Evolutionary conservation across 192 early-diverging fungal genomes (phyloP), one percentile per base, ranked within the genome.

Genomic region (Dissophora globulifera): DNA sequence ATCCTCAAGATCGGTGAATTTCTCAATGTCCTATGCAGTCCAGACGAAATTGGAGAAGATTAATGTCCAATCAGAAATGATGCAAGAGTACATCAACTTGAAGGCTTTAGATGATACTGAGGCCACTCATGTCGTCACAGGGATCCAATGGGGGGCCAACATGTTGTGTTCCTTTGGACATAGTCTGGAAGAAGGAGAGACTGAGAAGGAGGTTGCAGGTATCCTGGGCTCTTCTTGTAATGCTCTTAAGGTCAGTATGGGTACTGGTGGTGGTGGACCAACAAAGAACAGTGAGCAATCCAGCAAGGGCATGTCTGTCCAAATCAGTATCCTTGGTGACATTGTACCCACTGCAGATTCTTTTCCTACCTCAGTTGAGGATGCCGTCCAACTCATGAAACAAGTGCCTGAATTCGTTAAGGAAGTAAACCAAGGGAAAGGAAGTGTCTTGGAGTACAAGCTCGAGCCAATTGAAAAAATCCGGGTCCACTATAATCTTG

Each of bases 101-200:
- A 53, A 33, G 51, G 30, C 51, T 53, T 53, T 53, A 31, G 30
- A 32, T 2, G 30, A 53, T 19, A 29, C 51, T 10, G 51, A 32
- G 9, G 51, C 51, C 32, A 53, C 51, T 53, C 51, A 53, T 53
- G 51, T 53, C 3, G 51, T 53, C 51, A 53, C 51, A 9, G 51
- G 51, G 51, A 53, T 53, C 51, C 51, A 53, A 53, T 53, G 51
- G 51, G 51, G 51, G n/a, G 51, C 51, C 51, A 53, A 53, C 51
- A 53, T 53, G 51, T 29, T 53, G 30, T 53, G 51, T 32, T 32
- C 51, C 51, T 53, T 53, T 53, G 51, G 33, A 27, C 51, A 53
- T 53, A 30, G 32, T 32, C 51, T 53, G 12, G 30, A 53, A 11
- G 51, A 53, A 53, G 51, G 51, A 35, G 51, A 53, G 51, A 53